Conservation (phyloP, 164 flowering plant genomes). For the Tetrastigma voinierianum region DNA sequence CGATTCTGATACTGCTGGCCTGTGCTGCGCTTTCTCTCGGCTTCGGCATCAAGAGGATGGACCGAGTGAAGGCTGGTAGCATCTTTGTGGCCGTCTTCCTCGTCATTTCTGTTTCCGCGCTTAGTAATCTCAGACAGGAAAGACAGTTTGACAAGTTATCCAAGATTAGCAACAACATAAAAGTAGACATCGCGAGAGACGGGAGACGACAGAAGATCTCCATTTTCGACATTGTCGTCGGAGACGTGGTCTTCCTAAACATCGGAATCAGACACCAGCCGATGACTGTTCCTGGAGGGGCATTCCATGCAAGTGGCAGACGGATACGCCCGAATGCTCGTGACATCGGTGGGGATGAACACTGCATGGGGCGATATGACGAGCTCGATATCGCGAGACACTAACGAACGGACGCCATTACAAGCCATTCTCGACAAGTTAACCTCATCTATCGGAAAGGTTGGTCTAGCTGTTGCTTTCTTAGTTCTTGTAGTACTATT, state of each 20-base stretch:
- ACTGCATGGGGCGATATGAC: conserved; percentile 85
- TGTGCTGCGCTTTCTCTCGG: conserved; percentile 60
- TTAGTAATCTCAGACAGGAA: conserved; percentile 49
- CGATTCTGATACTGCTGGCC: conserved; percentile 46
- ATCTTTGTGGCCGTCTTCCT: conserved; percentile 58
- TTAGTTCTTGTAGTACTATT: conserved; percentile 59
- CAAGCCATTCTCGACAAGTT: conserved; percentile 57
- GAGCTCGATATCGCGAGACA: conserved; percentile 46
- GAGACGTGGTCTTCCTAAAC: conserved; percentile 57
- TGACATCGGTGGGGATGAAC: too few relatives aligned
- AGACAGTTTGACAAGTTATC: conserved; percentile 59
- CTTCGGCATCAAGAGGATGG: conserved; percentile 61
- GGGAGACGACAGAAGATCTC: conserved; percentile 40
- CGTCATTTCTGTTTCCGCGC: conserved; percentile 44
- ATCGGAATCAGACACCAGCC: conserved; percentile 68
- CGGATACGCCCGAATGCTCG: too few relatives aligned
- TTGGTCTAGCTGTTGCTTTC: conserved; percentile 64
- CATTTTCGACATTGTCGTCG: conserved; percentile 63
- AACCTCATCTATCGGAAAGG: conserved; percentile 64
- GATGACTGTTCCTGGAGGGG: too few relatives aligned
- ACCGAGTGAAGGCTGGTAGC: conserved; percentile 55
- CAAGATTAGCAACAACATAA: conserved; percentile 43
- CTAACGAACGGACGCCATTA: conserved; percentile 54
- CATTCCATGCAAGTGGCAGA: too few relatives aligned
- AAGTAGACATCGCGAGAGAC: conserved; percentile 39